Evolutionary conservation across 2,329 filamentous ascomycete genomes (phyloP).

Genomic region (Aspergillus neotritici): DNA sequence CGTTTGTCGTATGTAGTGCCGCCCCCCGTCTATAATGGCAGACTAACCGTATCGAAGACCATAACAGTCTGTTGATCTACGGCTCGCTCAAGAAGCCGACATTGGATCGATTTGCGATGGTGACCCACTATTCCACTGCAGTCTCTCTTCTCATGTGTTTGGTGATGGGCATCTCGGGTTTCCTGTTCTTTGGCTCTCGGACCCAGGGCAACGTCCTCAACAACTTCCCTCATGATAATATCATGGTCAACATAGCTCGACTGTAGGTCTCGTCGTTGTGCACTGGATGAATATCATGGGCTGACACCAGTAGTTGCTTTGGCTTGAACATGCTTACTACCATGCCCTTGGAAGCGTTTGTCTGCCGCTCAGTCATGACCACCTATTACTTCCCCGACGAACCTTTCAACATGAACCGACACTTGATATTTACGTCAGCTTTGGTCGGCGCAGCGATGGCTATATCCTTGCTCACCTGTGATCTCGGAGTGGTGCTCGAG

Average conservation of each 20-base stretch:
- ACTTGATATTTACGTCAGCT: constrained; percentile 77
- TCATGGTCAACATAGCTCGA: constrained; percentile 89
- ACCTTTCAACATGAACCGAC: constrained; percentile 75
- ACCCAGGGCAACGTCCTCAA: constrained; percentile 96
- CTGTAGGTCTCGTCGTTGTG: constrained; percentile 46
- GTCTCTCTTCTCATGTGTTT: constrained; percentile 91
- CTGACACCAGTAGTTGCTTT: constrained; percentile 59
- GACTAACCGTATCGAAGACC: constrained; percentile 49
- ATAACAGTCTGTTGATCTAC: constrained; percentile 97
- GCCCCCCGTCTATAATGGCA: not conserved
- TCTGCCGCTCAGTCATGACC: constrained; percentile 93
- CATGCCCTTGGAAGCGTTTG: constrained; percentile 90
- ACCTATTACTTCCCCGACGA: constrained; percentile 70
- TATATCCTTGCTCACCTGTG: constrained; percentile 79
- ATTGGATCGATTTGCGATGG: constrained; percentile 84
- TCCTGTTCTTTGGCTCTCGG: constrained; percentile 85
- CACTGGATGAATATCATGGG: not conserved
- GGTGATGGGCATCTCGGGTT: constrained; percentile 79
- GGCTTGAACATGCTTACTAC: constrained; percentile 99
- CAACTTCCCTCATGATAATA: constrained; percentile 87
- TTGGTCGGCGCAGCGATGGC: constrained; percentile 74
- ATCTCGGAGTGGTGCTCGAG: constrained; percentile 91
- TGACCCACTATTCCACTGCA: constrained; percentile 88
- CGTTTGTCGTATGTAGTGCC: constrained; percentile 53
- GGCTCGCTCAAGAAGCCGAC: constrained; percentile 90